phyloP scores from a whole-genome alignment of 345 rosid species.

The Melastoma malabathricum region DNA sequence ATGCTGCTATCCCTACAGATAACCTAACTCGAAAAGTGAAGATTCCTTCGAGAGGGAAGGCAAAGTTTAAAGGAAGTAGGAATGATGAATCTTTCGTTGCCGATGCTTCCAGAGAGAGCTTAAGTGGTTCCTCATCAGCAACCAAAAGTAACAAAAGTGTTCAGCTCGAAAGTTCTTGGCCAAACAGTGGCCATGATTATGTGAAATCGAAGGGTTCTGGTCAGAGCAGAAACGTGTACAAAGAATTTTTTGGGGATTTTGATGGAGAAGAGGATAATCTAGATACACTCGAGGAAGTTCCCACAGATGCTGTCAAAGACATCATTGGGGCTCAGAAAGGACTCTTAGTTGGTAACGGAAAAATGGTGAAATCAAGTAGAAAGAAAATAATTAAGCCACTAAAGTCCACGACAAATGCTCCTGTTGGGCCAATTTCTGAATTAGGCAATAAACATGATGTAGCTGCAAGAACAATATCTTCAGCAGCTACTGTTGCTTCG shows the following conservation, averaged over 20 bases:
- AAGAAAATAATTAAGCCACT: conserved; percentile 21
- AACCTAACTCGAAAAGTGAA: conserved; percentile 33
- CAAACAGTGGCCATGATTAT: conserved; percentile 31
- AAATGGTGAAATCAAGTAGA: conserved; percentile 26
- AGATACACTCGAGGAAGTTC: conserved; percentile 16
- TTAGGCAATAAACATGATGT: too few relatives aligned
- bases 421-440: too few relatives aligned
- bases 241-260: conserved; percentile 67
- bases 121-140: conserved; percentile 23
- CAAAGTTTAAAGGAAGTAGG: conserved; percentile 36
- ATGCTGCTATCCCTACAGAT: conserved; percentile 24
- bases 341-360: conserved; percentile 15
- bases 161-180: conserved; percentile 14
- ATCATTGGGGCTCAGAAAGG: conserved; percentile 25
- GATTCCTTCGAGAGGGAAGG: conserved; percentile 30
- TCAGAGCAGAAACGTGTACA: conserved; percentile 46
- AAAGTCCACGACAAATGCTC: conserved; percentile 10
- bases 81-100: conserved; percentile 16
- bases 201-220: conserved; percentile 28
- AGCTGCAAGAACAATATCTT: too few relatives aligned
- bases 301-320: conserved; percentile 25
- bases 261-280: conserved; percentile 55
- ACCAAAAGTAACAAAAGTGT: conserved; percentile 36
- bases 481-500: too few relatives aligned
- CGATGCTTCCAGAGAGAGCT: conserved; percentile 29